Conservation (phyloP, 176 grass and related monocot genomes). For the Pharus latifolius region DNA sequence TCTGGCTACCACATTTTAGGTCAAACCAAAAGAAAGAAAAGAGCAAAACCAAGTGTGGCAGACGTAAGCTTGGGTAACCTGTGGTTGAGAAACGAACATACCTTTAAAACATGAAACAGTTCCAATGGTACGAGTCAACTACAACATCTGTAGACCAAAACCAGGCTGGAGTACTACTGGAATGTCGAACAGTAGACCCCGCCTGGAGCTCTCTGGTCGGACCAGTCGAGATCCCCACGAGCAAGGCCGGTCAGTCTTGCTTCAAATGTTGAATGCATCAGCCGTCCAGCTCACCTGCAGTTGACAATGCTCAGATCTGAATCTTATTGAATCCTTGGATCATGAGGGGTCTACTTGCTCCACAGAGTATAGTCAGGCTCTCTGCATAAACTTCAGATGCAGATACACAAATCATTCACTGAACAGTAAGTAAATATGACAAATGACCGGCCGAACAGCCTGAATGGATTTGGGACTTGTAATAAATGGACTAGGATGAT, state of each 20-base stretch:
- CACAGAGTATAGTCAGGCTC: not conserved
- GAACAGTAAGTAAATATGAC: not conserved
- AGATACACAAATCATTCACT: not conserved
- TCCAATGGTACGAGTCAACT: not conserved
- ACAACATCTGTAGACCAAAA: not conserved
- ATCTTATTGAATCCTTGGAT: not conserved
- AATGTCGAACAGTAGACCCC: not conserved
- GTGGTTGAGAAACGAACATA: too few species aligned
- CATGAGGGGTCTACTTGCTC: slow-evolving; percentile 8
- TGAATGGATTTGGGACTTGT: not conserved
- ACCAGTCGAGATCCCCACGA: not conserved
- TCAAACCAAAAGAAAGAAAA: too few species aligned
- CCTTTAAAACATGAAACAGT: too few species aligned
- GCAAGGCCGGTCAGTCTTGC: slow-evolving; percentile 18
- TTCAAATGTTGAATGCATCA: slow-evolving; percentile 10
- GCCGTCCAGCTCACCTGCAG: slow-evolving; percentile 5
- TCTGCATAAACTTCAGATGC: not conserved
- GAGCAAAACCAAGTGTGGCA: too few species aligned
- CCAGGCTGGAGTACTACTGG: not conserved
- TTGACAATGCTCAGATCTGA: slow-evolving; percentile 17
- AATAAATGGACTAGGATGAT: slow-evolving; percentile 1
- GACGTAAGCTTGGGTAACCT: too few species aligned
- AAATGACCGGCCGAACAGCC: not conserved
- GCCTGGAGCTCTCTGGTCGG: not conserved
- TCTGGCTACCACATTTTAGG: too few species aligned